Conservation (phyloP, 2,329 filamentous ascomycete species). For the Fusarium cicatricum region DNA sequence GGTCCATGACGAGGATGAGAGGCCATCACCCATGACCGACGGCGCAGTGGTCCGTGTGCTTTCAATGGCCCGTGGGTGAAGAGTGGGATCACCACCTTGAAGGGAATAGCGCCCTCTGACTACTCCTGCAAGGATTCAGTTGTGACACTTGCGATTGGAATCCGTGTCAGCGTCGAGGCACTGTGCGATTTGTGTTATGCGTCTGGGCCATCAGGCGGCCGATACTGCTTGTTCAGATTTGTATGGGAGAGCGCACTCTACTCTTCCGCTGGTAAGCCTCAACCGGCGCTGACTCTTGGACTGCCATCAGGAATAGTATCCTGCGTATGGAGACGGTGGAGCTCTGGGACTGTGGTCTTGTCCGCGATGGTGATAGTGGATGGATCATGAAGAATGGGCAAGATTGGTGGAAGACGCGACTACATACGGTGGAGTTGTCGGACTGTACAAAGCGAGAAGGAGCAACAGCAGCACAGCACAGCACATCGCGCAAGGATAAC, state of each 20-base stretch:
- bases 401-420: constrained; percentile 31
- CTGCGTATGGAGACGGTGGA: constrained; percentile 22
- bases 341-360: constrained; percentile 29
- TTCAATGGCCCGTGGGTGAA: constrained; percentile 33
- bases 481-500: not conserved
- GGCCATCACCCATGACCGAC: constrained; percentile 25
- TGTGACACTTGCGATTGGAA: constrained; percentile 9
- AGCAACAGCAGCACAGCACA: constrained; percentile 22
- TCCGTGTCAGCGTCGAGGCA: not conserved
- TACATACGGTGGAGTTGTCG: constrained; percentile 25
- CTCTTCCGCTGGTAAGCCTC: not conserved
- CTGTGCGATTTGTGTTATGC: constrained; percentile 8
- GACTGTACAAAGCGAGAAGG: constrained; percentile 31
- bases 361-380: constrained; percentile 36
- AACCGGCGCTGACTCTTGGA: not conserved
- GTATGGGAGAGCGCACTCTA: not conserved
- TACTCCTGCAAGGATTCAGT: constrained; percentile 22
- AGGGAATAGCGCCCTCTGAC: constrained; percentile 25
- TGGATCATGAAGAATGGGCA: constrained; percentile 32
- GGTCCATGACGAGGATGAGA: constrained; percentile 40
- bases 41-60: constrained; percentile 25
- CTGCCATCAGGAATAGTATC: constrained; percentile 6
- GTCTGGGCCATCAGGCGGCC: not conserved
- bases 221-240: not conserved
- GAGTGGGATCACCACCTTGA: constrained; percentile 34